Percentiles rank a stretch among this genome's conserved stretches.
phyloP scores from a whole-genome alignment of 2,329 filamentous ascomycete genomes.

The Trichophyton equinum region DNA sequence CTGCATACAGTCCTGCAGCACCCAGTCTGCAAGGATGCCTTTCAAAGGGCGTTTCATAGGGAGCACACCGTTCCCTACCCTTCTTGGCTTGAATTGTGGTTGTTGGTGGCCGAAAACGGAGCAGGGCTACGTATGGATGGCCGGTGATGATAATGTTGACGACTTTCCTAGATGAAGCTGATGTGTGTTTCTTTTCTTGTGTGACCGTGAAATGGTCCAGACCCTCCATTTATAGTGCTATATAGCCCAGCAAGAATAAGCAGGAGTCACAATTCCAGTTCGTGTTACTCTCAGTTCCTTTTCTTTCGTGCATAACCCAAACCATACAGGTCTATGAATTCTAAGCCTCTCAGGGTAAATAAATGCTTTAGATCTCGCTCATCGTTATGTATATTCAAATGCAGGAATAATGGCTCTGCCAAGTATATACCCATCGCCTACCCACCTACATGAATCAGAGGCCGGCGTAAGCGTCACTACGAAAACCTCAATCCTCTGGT shows the following conservation, averaged over 20 bases:
- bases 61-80: background rate
- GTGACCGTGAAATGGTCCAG: background rate
- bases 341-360: background rate
- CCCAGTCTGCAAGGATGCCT: background rate
- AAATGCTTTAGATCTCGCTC: background rate
- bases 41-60: background rate
- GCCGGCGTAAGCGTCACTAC: background rate
- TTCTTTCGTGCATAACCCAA: no score
- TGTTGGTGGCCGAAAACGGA: background rate
- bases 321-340: background rate
- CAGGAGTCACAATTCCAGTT: background rate
- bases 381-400: background rate
- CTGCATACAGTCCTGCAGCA: background rate
- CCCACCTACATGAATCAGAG: no score
- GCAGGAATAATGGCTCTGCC: background rate
- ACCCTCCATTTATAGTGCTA: background rate
- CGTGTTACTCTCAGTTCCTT: background rate
- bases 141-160: background rate
- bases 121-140: background rate
- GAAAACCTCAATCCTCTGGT: constrained; percentile 46
- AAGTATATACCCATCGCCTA: background rate
- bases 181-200: background rate
- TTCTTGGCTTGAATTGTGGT: background rate
- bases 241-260: background rate
- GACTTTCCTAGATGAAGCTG: background rate